phyloP scores from a whole-genome alignment of 1,139 yeast species.

The Wickerhamomyces sp. region DNA sequence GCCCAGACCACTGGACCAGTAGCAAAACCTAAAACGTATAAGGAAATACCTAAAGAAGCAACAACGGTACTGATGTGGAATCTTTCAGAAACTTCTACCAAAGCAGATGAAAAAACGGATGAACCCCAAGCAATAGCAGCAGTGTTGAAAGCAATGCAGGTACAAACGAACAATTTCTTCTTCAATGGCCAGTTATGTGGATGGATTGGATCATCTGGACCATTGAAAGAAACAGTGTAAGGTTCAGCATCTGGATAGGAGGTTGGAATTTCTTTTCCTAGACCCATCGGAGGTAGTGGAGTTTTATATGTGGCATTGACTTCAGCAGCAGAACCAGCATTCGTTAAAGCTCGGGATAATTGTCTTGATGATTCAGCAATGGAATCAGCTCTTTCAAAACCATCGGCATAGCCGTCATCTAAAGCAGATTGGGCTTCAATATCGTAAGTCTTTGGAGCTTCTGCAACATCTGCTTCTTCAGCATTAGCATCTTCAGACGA shows the following conservation, averaged over 20 bases:
- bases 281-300: conserved; percentile 50
- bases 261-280: conserved; percentile 49
- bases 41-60: conserved; percentile 60
- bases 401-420: conserved; percentile 1
- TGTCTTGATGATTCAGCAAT: conserved; percentile 6
- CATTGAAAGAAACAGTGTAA: conserved; percentile 55
- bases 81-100: conserved; percentile 34
- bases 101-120: conserved; percentile 55
- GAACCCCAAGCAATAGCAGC: conserved; percentile 55
- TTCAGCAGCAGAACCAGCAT: conserved; percentile 4
- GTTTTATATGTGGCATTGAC: conserved; percentile 28
- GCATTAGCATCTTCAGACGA: too few relatives aligned
- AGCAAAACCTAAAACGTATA: conserved; percentile 78
- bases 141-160: conserved; percentile 38
- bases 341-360: conserved; percentile 12
- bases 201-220: conserved; percentile 55
- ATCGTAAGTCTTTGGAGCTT: neutral
- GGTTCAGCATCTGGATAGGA: conserved; percentile 43
- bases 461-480: neutral
- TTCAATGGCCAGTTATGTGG: conserved; percentile 55
- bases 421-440: neutral
- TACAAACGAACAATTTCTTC: conserved; percentile 38
- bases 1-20: conserved; percentile 81
- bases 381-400: conserved; percentile 8
- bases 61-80: conserved; percentile 52